Evolutionary conservation across 495 filamentous ascomycete species (phyloP), one percentile per base, ranked within the genome.

Genomic region (Hypomontagnella monticulosa): DNA sequence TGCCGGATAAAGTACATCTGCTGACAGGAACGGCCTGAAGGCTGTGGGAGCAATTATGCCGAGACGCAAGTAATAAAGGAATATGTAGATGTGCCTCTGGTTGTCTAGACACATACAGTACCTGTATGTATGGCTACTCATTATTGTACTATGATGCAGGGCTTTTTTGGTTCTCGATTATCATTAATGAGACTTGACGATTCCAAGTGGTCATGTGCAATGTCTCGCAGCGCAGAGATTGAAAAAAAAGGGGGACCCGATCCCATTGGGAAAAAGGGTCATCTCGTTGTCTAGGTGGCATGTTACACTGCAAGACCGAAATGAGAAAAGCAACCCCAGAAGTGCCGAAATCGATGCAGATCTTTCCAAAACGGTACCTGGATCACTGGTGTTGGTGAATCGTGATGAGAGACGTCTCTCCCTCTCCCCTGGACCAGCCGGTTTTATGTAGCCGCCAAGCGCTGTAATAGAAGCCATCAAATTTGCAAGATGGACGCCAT

Each of bases 281-380:
- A 46, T 53, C 43, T 67, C 33, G 44, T 16, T 63, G 42, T 63
- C 55, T 66, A 66, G 61, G 66, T 66, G 61, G 66, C 61, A 62
- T 63, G 69, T 65, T 69, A 59, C 71, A 62, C 59, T 66, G 61
- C 63, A 48, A 63, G 65, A 46, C 69, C 69, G 66, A 73, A 70
- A 66, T 65, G 51, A 67, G 66, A 62, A 59, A 69, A 66, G 62
- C 34, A 61, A 72, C 49, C 53, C 49, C 61, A 73, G 65, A 70
- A 71, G 56, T 63, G 66, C 69, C 66, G 63, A 74, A 68, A 58
- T 69, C 61, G 34, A 36, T 53, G 66, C 60, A 67, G 69, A 74
- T 71, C 64, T 55, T 61, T 57, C 62, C 67, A 18, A 42, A 61
- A 60, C 15, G 14, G 55, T 49, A 48, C n/a, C 56, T 52, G 57